phyloP scores from a whole-genome alignment of 345 rosid species.

The Cardiospermum halicacabum region DNA sequence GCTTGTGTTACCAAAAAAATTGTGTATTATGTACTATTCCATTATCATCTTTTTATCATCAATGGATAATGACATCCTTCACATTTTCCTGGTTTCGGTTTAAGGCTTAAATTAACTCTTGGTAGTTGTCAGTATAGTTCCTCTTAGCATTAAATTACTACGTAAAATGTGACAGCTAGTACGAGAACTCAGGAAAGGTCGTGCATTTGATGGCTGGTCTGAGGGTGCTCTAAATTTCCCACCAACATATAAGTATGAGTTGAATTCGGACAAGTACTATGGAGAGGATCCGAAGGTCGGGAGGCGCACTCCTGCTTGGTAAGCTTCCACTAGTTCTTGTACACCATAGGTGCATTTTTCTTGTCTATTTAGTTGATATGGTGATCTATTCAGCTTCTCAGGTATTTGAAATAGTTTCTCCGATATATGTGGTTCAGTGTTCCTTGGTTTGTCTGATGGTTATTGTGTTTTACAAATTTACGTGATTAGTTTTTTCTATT shows the following conservation, averaged over 20 bases:
- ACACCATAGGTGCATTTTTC: background rate
- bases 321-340: slow-evolving; percentile 14
- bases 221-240: slow-evolving; percentile 70
- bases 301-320: slow-evolving; percentile 90
- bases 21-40: background rate
- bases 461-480: background rate
- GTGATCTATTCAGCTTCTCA: background rate
- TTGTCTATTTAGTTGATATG: background rate
- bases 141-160: slow-evolving; percentile 4
- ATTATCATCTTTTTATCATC: slow-evolving; percentile 2
- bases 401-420: background rate
- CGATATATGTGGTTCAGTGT: background rate
- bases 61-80: background rate
- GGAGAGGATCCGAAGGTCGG: slow-evolving; percentile 75
- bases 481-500: background rate
- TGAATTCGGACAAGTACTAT: slow-evolving; percentile 60
- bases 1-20: background rate
- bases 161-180: slow-evolving; percentile 45
- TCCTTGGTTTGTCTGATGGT: background rate
- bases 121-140: slow-evolving; percentile 12
- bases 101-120: background rate
- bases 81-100: background rate
- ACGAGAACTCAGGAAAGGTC: slow-evolving; percentile 61
- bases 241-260: slow-evolving; percentile 88
- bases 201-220: slow-evolving; percentile 82